These are phyloP conservation scores for Plasmodium coatneyi DNA, from an alignment of 169 alveolate genomes.

Conservation along the genomic window DNA sequence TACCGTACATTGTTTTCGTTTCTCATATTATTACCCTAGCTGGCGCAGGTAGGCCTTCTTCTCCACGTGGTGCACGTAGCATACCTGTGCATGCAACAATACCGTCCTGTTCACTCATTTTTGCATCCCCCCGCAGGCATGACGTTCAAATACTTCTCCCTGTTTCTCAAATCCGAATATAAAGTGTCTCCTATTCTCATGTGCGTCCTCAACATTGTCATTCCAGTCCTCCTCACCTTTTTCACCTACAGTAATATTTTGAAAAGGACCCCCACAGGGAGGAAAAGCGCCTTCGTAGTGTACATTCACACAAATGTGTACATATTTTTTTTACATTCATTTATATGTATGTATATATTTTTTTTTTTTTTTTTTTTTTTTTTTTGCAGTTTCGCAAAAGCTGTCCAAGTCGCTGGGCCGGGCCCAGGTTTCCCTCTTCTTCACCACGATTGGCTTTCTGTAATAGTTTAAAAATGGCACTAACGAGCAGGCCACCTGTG, in stretches of 20 bases:
- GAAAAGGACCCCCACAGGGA: not conserved
- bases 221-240: conserved; percentile 43
- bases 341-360: not conserved
- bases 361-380: not conserved
- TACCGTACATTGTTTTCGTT: conserved; percentile 67
- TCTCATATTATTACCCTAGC: conserved; percentile 67
- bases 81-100: not conserved
- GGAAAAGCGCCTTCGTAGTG: not conserved
- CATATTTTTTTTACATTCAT: not conserved
- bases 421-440: conserved; percentile 70
- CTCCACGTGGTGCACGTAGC: not conserved
- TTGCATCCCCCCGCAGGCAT: conserved; percentile 11
- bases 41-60: conserved; percentile 51
- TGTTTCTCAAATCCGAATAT: conserved; percentile 52
- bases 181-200: conserved; percentile 54
- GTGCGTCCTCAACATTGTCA: conserved; percentile 63
- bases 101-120: not conserved
- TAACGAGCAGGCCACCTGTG: not conserved
- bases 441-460: conserved; percentile 65
- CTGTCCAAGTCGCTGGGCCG: conserved; percentile 65
- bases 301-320: not conserved
- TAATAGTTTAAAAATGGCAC: conserved; percentile 9
- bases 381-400: conserved; percentile 44
- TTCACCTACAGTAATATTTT: conserved; percentile 39
- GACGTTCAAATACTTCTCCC: conserved; percentile 69